Percentiles rank a stretch among this genome's conserved stretches.
phyloP scores from a whole-genome alignment of 1,284 basidiomycete genomes.

The Gomphus bonarii region DNA sequence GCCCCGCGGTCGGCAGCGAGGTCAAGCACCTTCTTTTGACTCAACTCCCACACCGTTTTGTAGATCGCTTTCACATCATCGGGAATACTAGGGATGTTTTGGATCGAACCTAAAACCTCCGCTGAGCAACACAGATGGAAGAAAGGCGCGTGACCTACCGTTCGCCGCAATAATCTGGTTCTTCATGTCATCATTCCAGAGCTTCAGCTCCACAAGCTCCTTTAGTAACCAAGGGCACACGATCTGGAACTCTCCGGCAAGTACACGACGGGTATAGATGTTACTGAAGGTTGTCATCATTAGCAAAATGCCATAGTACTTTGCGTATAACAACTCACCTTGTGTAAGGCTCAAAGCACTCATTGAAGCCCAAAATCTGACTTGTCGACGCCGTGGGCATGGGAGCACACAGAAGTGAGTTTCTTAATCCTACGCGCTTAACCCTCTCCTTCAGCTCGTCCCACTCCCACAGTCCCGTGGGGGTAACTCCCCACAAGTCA shows the following conservation, averaged over 20 bases:
- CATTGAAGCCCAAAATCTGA: slow-evolving; percentile 98
- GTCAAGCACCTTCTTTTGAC: slow-evolving; percentile 97
- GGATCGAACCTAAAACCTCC: slow-evolving; percentile 54
- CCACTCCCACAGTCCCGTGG: slow-evolving; percentile 97
- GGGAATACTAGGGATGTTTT: slow-evolving; percentile 82
- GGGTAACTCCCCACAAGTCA: slow-evolving; percentile 92
- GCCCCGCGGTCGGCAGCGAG: slow-evolving; percentile 97
- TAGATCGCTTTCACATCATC: slow-evolving; percentile 92
- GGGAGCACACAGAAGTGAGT: slow-evolving; percentile 91
- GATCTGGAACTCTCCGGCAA: slow-evolving; percentile 99
- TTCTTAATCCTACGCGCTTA: slow-evolving; percentile 78
- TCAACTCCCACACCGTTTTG: slow-evolving; percentile 99
- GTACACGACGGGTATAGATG: slow-evolving; percentile 98
- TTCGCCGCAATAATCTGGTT: slow-evolving; percentile 98
- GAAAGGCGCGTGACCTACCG: slow-evolving; percentile 22
- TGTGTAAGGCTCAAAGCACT: slow-evolving; percentile 97
- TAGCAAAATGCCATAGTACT: slow-evolving; percentile 7
- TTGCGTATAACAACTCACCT: slow-evolving; percentile 36
- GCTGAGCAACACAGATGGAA: neutral
- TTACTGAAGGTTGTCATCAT: slow-evolving; percentile 45
- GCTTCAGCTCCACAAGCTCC: slow-evolving; percentile 89
- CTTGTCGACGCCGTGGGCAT: slow-evolving; percentile 99
- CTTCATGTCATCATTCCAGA: slow-evolving; percentile 99
- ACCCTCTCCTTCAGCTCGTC: slow-evolving; percentile 80
- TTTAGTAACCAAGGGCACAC: slow-evolving; percentile 98